Evolutionary conservation across 169 alveolate species (phyloP), one percentile per base, ranked within the genome.

Genomic region (Toxoplasma gondii): DNA sequence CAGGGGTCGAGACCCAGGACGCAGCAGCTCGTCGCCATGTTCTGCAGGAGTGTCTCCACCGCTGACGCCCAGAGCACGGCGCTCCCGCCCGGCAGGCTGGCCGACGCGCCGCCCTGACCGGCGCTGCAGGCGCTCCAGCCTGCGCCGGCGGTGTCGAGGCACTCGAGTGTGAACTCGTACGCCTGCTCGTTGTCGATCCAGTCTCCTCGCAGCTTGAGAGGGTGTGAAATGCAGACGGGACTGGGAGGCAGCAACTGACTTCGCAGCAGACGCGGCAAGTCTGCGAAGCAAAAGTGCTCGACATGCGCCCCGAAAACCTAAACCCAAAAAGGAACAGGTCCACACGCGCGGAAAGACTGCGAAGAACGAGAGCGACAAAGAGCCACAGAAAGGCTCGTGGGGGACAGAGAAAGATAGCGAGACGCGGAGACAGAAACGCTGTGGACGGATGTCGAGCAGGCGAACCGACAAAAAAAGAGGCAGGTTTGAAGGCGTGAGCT

Each of bases 121-220:
- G 36, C 86, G 67, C 49, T 36, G 54, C 58, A 9, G 45, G 9
- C 45, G 64, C 93, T 41, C 82, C 49, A 45, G 67, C 86, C 83
- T 0, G 64, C 64, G 93, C 93, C 70, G 10, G 93, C 78, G 86
- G 93, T 88, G 93, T 88, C 93, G 12, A 88, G 44, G 39, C 93
- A 88, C 34, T 88, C 93, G 80, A 88, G 41, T 17, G 93, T n/a
- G 49, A 88, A 88, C 36, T 88, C 93, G 45, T 88, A 88, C 67
- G 93, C 36, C 39, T 88, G 93, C 84, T 88, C 93, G 93, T 53
- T 88, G 43, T 88, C 93, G 9, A 88, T 54, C 93, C 93, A 88
- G 78, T 88, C 93, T 27, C 93, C 93, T 19, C 82, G 22, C 2
- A 88, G 93, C 67, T 58, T 88, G 39, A 53, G 41, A 0, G 67